Base-by-base conservation (phyloP, 2,329 filamentous ascomycete species). In the Alternaria tenuissima region DNA sequence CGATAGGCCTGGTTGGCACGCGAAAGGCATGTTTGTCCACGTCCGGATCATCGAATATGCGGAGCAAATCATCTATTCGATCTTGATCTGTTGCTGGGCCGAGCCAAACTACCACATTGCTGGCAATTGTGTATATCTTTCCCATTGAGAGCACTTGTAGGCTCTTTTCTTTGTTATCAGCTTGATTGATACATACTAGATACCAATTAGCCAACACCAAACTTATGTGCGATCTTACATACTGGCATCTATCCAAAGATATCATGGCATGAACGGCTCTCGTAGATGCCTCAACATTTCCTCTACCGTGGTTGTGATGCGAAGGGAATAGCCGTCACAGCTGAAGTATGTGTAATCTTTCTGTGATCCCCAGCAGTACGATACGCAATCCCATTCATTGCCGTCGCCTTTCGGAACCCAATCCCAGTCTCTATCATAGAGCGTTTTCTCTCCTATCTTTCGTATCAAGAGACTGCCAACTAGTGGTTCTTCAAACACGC, bases 301-400 rank as follows among this genome's bases (percentile, higher is more conserved):
- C 8, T 30, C 28, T 11, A 30, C 28, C 28, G 9, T 1, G 1
- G 9, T 4, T 11, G 28, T 30, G 9, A 30, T 11, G 3, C 28
- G 28, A 1, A 30, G 28, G 3, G 2, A 4, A 30, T 0, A 0
- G 0, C 9, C 28, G 0, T 30, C 28, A 0, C 28, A 30, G 28
- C 28, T 30, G 28, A 30, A 30, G 8, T 30, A 30, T 4, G 28
- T 30, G 28, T 30, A 11, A 8, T 30, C 28, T 4, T 30, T 30
- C 3, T 4, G 2, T 30, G 28, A 1, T 30, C 28, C 28, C 28
- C 28, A 30, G 28, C 28, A 30, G 2, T 30, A 30, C 1, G 28
- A 30, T 30, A 30, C 28, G 9, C 8, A 30, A 0, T 11, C 28
- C 28, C 9, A 30, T 30, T 30, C 28, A 30, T 30, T 30, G 3